These are phyloP conservation scores for Fraxinus greggii DNA, from an alignment of 305 asterid genomes.

Conservation along the genomic window DNA sequence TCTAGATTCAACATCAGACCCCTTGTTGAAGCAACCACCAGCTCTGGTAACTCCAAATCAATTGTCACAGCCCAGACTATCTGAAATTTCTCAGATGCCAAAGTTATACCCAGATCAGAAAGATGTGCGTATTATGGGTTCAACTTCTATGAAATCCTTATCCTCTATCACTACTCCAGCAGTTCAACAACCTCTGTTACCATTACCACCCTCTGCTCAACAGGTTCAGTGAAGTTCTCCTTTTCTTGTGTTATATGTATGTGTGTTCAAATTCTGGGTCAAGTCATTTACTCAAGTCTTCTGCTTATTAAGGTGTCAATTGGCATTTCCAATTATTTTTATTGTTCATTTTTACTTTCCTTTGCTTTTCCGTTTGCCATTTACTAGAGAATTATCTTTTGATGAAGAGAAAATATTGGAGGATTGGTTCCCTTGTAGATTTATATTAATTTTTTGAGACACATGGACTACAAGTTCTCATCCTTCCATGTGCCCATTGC, in stretches of 20 bases:
- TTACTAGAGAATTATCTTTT: not conserved
- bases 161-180: conserved; percentile 32
- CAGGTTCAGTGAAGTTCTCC: conserved; percentile 40
- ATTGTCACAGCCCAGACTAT: conserved; percentile 43
- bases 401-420: not conserved
- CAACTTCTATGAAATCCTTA: conserved; percentile 33
- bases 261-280: not conserved
- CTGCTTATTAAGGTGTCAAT: not conserved
- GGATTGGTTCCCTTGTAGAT: not conserved
- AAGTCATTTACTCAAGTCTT: not conserved
- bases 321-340: not conserved
- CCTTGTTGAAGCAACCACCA: conserved; percentile 41
- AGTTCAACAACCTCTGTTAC: conserved; percentile 55
- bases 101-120: conserved; percentile 37
- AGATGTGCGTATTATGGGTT: conserved; percentile 33
- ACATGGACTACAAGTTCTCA: not conserved
- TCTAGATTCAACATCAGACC: conserved; percentile 38
- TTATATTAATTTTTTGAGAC: not conserved
- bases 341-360: not conserved
- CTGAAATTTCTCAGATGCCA: conserved; percentile 39
- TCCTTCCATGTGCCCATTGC: not conserved
- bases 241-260: not conserved
- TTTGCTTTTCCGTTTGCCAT: not conserved
- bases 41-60: conserved; percentile 43
- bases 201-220: conserved; percentile 55